Percentiles rank a stretch among this genome's conserved stretches.
phyloP scores from a whole-genome alignment of 345 rosid species.

The Dimocarpus longan region DNA sequence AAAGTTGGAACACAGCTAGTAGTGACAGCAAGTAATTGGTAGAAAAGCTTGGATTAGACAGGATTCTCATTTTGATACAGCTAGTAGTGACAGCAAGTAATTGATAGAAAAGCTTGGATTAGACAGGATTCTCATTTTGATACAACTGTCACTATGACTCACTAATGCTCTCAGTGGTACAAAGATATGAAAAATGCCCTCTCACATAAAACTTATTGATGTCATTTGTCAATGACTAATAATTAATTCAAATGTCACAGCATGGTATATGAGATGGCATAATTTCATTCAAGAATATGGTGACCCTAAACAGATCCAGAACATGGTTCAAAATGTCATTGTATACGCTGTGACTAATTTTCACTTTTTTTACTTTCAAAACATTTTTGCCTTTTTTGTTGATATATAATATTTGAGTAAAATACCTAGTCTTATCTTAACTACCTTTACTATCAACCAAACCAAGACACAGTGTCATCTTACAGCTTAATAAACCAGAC shows the following conservation, averaged over 20 bases:
- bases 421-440: neutral
- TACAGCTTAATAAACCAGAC: neutral
- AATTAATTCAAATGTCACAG: neutral
- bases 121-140: neutral
- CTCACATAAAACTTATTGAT: neutral
- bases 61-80: slow-evolving; percentile 2
- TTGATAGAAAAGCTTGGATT: neutral
- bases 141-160: neutral
- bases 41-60: neutral
- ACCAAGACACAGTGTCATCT: slow-evolving; percentile 4
- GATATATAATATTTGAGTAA: neutral
- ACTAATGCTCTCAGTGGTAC: neutral
- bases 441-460: slow-evolving; percentile 1
- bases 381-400: neutral
- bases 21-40: neutral
- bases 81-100: neutral
- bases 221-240: neutral
- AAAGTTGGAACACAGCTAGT: slow-evolving; percentile 5
- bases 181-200: neutral
- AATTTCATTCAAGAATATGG: neutral
- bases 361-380: neutral
- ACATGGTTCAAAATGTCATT: neutral
- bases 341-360: neutral
- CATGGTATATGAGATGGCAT: neutral
- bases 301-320: neutral